These are phyloP conservation scores for Phaeophleospora eucalypticola DNA, from an alignment of 2,329 filamentous ascomycete genomes.

Conservation along the genomic window DNA sequence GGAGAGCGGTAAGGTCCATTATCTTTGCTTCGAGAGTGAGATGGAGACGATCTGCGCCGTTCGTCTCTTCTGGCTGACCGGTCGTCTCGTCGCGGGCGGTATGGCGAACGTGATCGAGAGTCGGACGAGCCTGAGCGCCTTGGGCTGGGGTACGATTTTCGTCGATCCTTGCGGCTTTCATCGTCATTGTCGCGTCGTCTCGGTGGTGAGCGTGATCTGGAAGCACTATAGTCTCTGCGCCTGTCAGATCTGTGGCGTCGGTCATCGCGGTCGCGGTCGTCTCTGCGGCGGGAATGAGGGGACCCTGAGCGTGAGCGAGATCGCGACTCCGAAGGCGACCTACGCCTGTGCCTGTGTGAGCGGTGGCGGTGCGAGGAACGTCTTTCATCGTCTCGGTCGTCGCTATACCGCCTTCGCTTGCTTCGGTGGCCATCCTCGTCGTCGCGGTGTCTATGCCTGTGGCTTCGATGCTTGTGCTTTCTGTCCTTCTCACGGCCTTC, in stretches of 20 bases:
- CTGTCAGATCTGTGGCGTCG: conserved; percentile 21
- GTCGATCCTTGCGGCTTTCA: conserved; percentile 23
- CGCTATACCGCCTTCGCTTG: conserved; percentile 32
- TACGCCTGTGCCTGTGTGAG: conserved; percentile 25
- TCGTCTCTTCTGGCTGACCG: conserved; percentile 9
- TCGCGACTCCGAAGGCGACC: conserved; percentile 21
- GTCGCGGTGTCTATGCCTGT: conserved; percentile 21
- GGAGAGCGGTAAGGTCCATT: conserved; percentile 26
- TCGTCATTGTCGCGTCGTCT: conserved; percentile 33
- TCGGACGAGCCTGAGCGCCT: conserved; percentile 24
- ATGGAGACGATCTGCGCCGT: conserved; percentile 18
- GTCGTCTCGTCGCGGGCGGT: conserved; percentile 22
- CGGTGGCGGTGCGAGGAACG: conserved; percentile 28
- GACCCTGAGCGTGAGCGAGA: conserved; percentile 24
- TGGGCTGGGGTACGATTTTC: conserved; percentile 33
- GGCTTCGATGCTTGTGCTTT: conserved; percentile 27
- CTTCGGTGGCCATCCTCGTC: conserved; percentile 28
- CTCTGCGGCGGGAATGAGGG: conserved; percentile 21
- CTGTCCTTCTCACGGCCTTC: conserved; percentile 26
- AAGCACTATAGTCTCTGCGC: conserved; percentile 26
- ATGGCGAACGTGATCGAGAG: conserved; percentile 32
- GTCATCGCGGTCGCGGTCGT: conserved; percentile 19
- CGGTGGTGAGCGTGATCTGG: conserved; percentile 38
- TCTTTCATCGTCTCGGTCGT: conserved; percentile 31
- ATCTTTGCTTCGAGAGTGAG: conserved; percentile 15